phyloP scores from a whole-genome alignment of 2,329 filamentous ascomycete genomes.

The Bipolaris oryzae region DNA sequence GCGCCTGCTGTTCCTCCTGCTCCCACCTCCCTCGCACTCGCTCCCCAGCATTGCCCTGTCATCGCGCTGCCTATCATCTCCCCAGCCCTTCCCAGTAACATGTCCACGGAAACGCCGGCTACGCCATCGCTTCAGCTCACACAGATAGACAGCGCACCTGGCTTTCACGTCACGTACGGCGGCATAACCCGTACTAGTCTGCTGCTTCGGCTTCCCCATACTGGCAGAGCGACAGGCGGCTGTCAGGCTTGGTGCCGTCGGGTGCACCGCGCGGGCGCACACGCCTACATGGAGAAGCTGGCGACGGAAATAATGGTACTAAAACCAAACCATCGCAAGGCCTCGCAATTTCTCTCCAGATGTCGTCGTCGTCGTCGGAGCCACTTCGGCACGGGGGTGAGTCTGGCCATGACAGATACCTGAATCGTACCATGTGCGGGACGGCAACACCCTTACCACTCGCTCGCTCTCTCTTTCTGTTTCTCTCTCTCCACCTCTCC shows the following conservation, averaged over 20 bases:
- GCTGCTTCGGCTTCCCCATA: constrained; percentile 3
- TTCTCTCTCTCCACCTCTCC: constrained; percentile 8
- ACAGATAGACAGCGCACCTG: background rate
- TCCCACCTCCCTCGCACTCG: background rate
- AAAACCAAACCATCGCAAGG: no score
- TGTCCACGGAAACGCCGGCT: constrained; percentile 12
- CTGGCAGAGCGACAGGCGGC: background rate
- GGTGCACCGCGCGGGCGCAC: background rate
- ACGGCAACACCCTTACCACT: constrained; percentile 14
- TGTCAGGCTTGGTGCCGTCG: background rate
- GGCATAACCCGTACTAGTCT: background rate
- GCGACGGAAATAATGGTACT: background rate
- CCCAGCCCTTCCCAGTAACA: constrained; percentile 14
- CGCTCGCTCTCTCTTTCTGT: constrained; percentile 6
- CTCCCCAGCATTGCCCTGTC: background rate
- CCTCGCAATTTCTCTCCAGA: background rate
- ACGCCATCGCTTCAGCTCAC: background rate
- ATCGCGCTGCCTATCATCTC: background rate
- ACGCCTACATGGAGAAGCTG: background rate
- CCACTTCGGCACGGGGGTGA: constrained; percentile 4
- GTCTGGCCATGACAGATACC: constrained; percentile 10
- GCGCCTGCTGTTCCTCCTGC: constrained; percentile 2
- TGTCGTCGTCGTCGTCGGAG: constrained; percentile 1
- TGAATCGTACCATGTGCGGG: constrained; percentile 17
- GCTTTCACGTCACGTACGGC: constrained; percentile 6